A percentile compares a stretch with the other conserved stretches of the same genome.
Conservation (phyloP, 139 green algal species). For the Micromonas pusilla region DNA sequence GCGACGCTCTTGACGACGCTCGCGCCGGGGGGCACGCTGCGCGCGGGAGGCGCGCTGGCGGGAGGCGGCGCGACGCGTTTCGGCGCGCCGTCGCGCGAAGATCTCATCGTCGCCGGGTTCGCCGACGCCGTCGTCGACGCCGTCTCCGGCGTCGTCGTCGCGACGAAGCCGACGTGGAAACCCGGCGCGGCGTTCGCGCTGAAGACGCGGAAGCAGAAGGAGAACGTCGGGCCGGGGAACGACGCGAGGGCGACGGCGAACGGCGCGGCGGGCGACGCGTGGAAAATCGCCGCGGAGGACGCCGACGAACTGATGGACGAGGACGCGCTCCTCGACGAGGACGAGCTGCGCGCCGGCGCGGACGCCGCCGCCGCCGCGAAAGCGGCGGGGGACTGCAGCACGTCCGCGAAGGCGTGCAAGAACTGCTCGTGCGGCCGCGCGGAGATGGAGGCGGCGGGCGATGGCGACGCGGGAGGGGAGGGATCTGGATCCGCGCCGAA, state of each 20-base stretch:
- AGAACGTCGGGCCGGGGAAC: neutral
- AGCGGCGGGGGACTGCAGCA: slow-evolving; percentile 12
- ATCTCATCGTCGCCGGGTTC: slow-evolving; percentile 10
- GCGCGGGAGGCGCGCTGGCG: no score
- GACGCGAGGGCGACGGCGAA: neutral
- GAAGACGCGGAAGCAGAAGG: slow-evolving; percentile 37
- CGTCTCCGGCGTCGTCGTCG: slow-evolving; percentile 25
- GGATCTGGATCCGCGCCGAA: slow-evolving; percentile 23
- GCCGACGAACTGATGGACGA: slow-evolving; percentile 89
- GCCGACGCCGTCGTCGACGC: slow-evolving; percentile 1
- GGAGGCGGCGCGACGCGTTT: no score
- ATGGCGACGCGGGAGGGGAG: slow-evolving; percentile 32
- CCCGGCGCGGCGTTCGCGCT: slow-evolving; percentile 51
- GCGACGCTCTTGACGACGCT: neutral
- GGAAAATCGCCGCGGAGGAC: slow-evolving; percentile 44
- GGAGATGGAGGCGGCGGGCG: slow-evolving; percentile 62
- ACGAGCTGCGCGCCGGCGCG: slow-evolving; percentile 56
- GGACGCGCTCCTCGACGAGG: slow-evolving; percentile 79
- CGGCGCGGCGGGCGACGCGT: slow-evolving; percentile 33
- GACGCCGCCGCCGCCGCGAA: slow-evolving; percentile 19
- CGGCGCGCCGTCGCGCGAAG: no score
- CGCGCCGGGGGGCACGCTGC: neutral
- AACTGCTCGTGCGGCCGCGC: slow-evolving; percentile 92
- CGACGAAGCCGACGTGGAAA: slow-evolving; percentile 52
- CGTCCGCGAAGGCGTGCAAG: slow-evolving; percentile 80